Percentiles rank a stretch among this genome's conserved stretches.
phyloP scores from a whole-genome alignment of 371 early-diverging fungal genomes.

The Syncephalis fuscata region DNA sequence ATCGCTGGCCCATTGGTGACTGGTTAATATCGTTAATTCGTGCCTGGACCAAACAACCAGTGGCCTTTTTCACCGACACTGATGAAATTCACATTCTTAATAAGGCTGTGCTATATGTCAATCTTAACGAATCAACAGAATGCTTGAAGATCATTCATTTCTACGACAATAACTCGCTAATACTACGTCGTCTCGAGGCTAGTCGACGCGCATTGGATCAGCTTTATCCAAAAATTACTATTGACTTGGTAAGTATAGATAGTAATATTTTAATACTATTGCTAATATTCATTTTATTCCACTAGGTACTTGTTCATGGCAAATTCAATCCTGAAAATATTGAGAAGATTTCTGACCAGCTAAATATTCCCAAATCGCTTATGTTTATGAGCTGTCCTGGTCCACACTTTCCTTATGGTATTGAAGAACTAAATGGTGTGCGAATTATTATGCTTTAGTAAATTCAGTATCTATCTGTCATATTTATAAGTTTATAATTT shows the following conservation, averaged over 20 bases:
- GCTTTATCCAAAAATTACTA: constrained; percentile 27
- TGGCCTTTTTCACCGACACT: constrained; percentile 31
- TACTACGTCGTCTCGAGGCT: constrained; percentile 20
- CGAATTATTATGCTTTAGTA: constrained; percentile 24
- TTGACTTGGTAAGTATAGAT: constrained; percentile 17
- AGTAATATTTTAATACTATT: neutral
- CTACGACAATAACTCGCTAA: constrained; percentile 12
- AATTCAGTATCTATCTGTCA: too few species aligned
- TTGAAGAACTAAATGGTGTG: constrained; percentile 23
- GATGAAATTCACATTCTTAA: constrained; percentile 36
- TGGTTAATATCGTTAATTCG: constrained; percentile 16
- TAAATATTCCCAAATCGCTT: constrained; percentile 18
- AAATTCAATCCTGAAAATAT: constrained; percentile 22
- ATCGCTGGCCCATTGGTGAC: constrained; percentile 9
- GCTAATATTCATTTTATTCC: neutral
- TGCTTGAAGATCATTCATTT: constrained; percentile 26
- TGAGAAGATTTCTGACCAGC: constrained; percentile 20
- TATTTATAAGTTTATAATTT: too few species aligned
- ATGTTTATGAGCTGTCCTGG: constrained; percentile 31
- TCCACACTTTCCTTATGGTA: constrained; percentile 12
- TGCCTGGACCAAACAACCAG: constrained; percentile 17
- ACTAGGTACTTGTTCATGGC: constrained; percentile 21
- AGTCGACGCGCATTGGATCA: constrained; percentile 25
- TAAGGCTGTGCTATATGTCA: constrained; percentile 30
- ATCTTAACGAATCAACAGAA: constrained; percentile 22